A percentile compares a stretch with the other conserved stretches of the same genome.
Conservation (phyloP, 352 stramenopile species). For the Phytophthora fragariae region DNA sequence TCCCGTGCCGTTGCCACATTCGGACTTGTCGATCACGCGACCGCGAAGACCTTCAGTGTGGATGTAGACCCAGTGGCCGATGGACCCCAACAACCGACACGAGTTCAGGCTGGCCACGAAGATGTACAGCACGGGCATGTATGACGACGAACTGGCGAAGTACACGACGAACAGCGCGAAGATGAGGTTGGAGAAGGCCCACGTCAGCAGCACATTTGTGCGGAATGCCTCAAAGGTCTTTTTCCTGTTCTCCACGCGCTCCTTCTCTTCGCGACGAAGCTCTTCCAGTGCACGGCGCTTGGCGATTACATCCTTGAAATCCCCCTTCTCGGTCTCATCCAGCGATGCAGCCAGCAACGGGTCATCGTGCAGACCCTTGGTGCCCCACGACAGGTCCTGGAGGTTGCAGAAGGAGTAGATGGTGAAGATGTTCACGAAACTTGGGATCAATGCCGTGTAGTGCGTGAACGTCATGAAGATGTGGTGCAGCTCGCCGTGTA, state of each 20-base stretch:
- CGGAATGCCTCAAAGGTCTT: constrained; percentile 86
- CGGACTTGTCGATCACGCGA: constrained; percentile 59
- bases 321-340: constrained; percentile 75
- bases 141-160: constrained; percentile 61
- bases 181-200: constrained; percentile 87
- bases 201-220: constrained; percentile 82
- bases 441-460: constrained; percentile 88
- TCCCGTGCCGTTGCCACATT: constrained; percentile 62
- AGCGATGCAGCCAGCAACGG: constrained; percentile 46
- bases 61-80: constrained; percentile 80
- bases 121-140: constrained; percentile 77
- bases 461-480: constrained; percentile 89
- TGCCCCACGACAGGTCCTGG: constrained; percentile 90
- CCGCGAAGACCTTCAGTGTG: constrained; percentile 52
- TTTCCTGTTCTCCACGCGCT: constrained; percentile 72
- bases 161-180: constrained; percentile 78
- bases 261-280: constrained; percentile 62
- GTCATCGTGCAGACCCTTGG: constrained; percentile 72
- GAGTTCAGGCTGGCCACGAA: constrained; percentile 78
- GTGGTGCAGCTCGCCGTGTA: constrained; percentile 85
- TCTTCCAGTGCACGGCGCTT: constrained; percentile 80
- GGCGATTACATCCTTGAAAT: constrained; percentile 88
- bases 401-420: constrained; percentile 93
- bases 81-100: constrained; percentile 65
- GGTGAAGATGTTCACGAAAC: constrained; percentile 91